These are phyloP conservation scores for Backusella tuberculispora DNA, from an alignment of 192 early-diverging fungal species.

Conservation along the genomic window DNA sequence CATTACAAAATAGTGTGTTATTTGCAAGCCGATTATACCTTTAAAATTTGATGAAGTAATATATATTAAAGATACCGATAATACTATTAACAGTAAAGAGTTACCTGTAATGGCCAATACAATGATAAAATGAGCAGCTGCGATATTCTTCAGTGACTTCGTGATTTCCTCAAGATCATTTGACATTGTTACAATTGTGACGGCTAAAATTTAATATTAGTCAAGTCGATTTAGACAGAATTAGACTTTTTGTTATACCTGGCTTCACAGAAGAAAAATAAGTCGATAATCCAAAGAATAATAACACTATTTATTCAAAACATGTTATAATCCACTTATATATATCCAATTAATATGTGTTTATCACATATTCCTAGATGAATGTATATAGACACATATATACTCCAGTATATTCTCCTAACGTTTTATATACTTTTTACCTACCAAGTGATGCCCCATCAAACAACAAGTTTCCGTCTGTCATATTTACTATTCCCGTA, in stretches of 20 bases:
- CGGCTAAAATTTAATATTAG: slow-evolving; percentile 14
- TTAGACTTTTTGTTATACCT: slow-evolving; percentile 11
- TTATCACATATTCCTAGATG: background rate
- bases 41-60: background rate
- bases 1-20: slow-evolving; percentile 24
- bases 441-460: slow-evolving; percentile 36
- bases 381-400: no score
- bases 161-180: slow-evolving; percentile 20
- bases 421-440: background rate
- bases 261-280: slow-evolving; percentile 25
- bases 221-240: slow-evolving; percentile 12
- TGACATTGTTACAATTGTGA: slow-evolving; percentile 17
- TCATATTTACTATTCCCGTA: slow-evolving; percentile 30
- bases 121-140: slow-evolving; percentile 35
- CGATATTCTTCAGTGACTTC: slow-evolving; percentile 30
- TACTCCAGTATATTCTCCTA: background rate
- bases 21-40: slow-evolving; percentile 30
- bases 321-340: background rate
- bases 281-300: slow-evolving; percentile 29
- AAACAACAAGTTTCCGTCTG: slow-evolving; percentile 35
- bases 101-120: slow-evolving; percentile 36
- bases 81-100: background rate
- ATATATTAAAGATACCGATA: background rate
- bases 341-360: background rate
- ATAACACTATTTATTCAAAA: background rate